Evolutionary conservation across 306 rosid genomes (phyloP), one percentile per base, ranked within the genome.

Genomic region (Glycyrrhiza uralensis): DNA sequence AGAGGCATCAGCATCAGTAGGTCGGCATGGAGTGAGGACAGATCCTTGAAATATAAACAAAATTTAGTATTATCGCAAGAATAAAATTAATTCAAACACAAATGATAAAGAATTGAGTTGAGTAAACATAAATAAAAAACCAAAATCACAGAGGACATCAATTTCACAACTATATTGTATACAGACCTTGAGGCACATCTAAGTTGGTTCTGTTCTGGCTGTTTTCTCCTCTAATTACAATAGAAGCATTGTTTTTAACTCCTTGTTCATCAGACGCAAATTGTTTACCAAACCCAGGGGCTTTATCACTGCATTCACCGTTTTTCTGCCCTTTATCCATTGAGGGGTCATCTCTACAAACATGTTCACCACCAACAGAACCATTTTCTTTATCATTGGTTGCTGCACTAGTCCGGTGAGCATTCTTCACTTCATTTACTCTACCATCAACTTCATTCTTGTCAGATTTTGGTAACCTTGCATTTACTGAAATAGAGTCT

Each of bases 161-260:
- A 50, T 26, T 61, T 50, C 6, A 47, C 42, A 56, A 55, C 30
- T 36, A 51, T 30, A 46, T 1, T 29, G 66, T 14, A 67, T 8
- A 52, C 83, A 74, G 13, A 94, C 99, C 99, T 91, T 96, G 80
- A 26, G 79, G 17, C 54, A 50, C 75, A 78, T 89, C 97, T 76
- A 79, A 1, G 84, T 52, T 79, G 60, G 80, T 76, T 78, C 83
- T 85, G 70, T 80, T 84, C 73, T 75, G 71, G 69, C 78, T 81
- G 80, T 73, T 79, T 64, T 85, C 96, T 30, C 85, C 88, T 49
- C 80, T 85, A 65, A 62, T 56, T 57, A 82, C 74, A 75, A 72
- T 35, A 51, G 82, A 66, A 41, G 75, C 60, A 63, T 58, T 80
- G 60, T 55, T 80, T 67, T 84, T 85, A 26, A 68, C 77, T 65